phyloP scores from a whole-genome alignment of 129 eudicot genomes.

The Saussurea involucrata region DNA sequence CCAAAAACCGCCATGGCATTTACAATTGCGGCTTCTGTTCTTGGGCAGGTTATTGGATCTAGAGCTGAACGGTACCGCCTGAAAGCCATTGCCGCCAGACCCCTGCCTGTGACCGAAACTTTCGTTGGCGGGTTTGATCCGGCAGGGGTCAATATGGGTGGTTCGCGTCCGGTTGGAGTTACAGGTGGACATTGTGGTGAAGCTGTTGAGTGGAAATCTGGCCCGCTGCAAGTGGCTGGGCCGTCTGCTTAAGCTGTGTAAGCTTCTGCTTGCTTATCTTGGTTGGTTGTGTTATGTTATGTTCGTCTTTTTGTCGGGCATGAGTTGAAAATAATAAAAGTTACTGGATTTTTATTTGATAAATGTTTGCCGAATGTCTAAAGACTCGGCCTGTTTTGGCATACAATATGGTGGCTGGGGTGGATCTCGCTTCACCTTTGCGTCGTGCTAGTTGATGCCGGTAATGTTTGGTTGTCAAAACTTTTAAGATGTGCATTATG shows the following conservation, averaged over 20 bases:
- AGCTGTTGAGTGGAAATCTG: constrained; percentile 48
- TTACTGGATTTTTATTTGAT: background rate
- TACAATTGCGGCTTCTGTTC: constrained; percentile 88
- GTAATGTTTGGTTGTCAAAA: constrained; percentile 1
- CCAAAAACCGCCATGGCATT: constrained; percentile 96
- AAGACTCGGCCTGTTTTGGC: constrained; percentile 20
- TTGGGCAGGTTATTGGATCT: constrained; percentile 96
- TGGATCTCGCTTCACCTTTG: background rate
- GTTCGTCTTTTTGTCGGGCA: constrained; percentile 5
- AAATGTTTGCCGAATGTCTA: constrained; percentile 15
- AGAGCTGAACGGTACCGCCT: constrained; percentile 88
- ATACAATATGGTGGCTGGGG: background rate
- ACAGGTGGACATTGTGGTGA: constrained; percentile 50
- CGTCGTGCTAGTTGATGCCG: background rate
- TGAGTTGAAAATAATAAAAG: constrained; percentile 19
- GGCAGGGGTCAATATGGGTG: constrained; percentile 15
- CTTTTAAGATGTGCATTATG: constrained; percentile 4
- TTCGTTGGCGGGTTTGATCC: constrained; percentile 15
- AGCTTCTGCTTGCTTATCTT: background rate
- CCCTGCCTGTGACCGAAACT: constrained; percentile 1
- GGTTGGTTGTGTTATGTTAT: constrained; percentile 10
- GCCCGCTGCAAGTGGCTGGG: constrained; percentile 41
- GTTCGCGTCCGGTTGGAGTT: constrained; percentile 1
- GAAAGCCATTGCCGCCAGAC: constrained; percentile 48
- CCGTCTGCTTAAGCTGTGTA: constrained; percentile 34